Evolutionary conservation across 2,329 filamentous ascomycete species (phyloP).

Genomic region (Pestalotiopsis sp.): DNA sequence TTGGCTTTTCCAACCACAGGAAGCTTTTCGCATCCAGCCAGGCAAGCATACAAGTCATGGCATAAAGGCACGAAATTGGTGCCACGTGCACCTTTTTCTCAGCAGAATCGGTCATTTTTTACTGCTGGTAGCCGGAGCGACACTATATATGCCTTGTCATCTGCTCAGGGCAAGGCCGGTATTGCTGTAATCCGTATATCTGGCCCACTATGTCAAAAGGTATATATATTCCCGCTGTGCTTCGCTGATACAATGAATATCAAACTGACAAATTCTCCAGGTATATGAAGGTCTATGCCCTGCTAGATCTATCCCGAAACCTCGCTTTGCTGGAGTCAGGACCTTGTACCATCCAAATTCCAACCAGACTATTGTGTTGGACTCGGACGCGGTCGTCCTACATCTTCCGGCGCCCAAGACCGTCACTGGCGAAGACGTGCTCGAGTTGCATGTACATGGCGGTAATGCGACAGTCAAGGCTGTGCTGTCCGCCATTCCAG

Average conservation of each 20-base stretch:
- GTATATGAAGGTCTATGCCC: conserved; percentile 57
- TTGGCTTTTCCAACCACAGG: background rate
- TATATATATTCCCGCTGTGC: conserved; percentile 14
- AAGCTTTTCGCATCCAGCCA: background rate
- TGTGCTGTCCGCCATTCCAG: conserved; percentile 76
- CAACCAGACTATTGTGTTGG: conserved; percentile 59
- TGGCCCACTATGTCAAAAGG: conserved; percentile 68
- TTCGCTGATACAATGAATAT: conserved; percentile 24
- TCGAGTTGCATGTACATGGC: conserved; percentile 95
- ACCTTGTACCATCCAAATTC: conserved; percentile 64
- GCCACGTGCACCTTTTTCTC: no score
- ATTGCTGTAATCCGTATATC: conserved; percentile 91
- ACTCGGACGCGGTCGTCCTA: conserved; percentile 79
- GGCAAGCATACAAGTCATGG: background rate
- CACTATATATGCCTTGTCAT: conserved; percentile 93
- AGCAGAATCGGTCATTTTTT: background rate
- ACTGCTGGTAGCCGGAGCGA: conserved; percentile 35
- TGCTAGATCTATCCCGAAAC: conserved; percentile 43
- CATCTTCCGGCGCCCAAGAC: conserved; percentile 82
- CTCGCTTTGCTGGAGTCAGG: conserved; percentile 70
- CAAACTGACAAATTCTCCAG: conserved; percentile 20
- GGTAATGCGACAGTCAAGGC: conserved; percentile 87
- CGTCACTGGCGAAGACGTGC: conserved; percentile 88
- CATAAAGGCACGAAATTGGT: background rate
- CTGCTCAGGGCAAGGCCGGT: conserved; percentile 80